Percentiles rank a stretch among this genome's conserved stretches.
These are phyloP conservation scores for Diaporthe australafricana DNA, from an alignment of 2,329 filamentous ascomycete genomes.

Conservation along the genomic window DNA sequence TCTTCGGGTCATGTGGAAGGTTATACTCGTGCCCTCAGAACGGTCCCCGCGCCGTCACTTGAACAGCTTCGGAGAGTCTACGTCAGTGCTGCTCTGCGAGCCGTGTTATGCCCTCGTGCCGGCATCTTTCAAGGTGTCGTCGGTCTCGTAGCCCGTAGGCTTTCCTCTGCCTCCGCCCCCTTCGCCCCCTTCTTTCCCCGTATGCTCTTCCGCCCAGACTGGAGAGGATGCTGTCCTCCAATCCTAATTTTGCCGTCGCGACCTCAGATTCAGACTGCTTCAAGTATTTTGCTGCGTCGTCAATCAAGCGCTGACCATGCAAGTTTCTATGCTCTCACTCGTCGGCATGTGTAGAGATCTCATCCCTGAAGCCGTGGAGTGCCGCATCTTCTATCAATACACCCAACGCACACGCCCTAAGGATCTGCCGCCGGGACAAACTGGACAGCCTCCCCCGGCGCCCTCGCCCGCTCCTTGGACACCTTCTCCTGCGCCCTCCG, in stretches of 20 bases:
- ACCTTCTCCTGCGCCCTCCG: conserved; percentile 60
- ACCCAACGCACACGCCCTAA: background rate
- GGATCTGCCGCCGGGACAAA: conserved; percentile 57
- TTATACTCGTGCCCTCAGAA: background rate
- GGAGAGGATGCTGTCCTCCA: background rate
- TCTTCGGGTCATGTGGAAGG: background rate
- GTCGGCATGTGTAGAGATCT: too few species aligned
- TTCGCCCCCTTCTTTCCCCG: background rate
- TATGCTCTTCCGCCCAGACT: too few species aligned
- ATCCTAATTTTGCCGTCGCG: too few species aligned
- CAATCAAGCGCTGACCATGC: background rate
- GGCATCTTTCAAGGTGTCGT: background rate
- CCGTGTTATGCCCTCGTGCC: background rate
- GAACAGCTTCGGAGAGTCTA: too few species aligned
- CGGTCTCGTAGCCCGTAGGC: background rate
- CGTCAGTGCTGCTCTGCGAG: background rate
- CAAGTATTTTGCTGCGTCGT: background rate
- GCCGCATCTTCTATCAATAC: too few species aligned
- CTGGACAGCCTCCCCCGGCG: conserved; percentile 57
- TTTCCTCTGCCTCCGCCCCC: background rate
- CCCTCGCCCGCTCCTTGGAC: conserved; percentile 57
- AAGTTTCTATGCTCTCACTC: background rate
- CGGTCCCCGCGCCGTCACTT: background rate
- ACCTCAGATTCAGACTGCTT: background rate
- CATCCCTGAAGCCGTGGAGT: background rate